These are phyloP conservation scores for Monotropa hypopitys DNA, from an alignment of 179 eudicot genomes.

Conservation along the genomic window DNA sequence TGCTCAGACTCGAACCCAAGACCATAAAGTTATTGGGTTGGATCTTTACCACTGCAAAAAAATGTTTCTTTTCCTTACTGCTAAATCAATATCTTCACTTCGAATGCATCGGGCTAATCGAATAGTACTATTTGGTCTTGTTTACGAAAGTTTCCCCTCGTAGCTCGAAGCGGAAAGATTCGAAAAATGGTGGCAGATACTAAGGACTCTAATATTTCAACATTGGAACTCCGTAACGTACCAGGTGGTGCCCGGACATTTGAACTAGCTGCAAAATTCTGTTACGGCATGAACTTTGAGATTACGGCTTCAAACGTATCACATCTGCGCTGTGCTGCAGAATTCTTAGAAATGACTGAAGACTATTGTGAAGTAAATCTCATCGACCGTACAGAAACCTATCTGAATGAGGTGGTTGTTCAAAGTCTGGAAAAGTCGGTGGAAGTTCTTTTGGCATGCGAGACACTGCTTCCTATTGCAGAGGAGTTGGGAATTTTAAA, in stretches of 20 bases:
- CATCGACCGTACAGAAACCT: slow-evolving; percentile 41
- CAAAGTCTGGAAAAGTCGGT: slow-evolving; percentile 47
- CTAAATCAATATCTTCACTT: background rate
- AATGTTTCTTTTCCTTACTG: background rate
- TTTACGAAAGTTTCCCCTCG: slow-evolving; percentile 43
- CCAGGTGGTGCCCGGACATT: slow-evolving; percentile 56
- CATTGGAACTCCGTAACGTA: slow-evolving; percentile 37
- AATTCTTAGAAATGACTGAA: slow-evolving; percentile 58
- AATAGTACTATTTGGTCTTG: background rate
- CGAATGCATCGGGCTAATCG: background rate
- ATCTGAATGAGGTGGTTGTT: slow-evolving; percentile 35
- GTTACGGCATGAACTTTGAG: slow-evolving; percentile 62
- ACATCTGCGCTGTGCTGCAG: slow-evolving; percentile 46
- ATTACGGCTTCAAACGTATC: slow-evolving; percentile 50
- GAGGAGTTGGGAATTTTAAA: slow-evolving; percentile 30
- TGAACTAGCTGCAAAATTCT: slow-evolving; percentile 56
- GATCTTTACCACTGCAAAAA: too few species aligned
- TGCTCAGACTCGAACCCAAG: too few species aligned
- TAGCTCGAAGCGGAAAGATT: slow-evolving; percentile 50
- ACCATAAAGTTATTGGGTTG: too few species aligned
- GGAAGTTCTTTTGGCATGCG: slow-evolving; percentile 43
- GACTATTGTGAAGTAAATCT: slow-evolving; percentile 49
- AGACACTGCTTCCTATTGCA: slow-evolving; percentile 29
- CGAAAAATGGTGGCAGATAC: slow-evolving; percentile 50
- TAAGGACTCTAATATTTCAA: slow-evolving; percentile 27